These are phyloP conservation scores for Lepiota brunneoincarnata DNA, from an alignment of 768 basidiomycete species.

Conservation along the genomic window DNA sequence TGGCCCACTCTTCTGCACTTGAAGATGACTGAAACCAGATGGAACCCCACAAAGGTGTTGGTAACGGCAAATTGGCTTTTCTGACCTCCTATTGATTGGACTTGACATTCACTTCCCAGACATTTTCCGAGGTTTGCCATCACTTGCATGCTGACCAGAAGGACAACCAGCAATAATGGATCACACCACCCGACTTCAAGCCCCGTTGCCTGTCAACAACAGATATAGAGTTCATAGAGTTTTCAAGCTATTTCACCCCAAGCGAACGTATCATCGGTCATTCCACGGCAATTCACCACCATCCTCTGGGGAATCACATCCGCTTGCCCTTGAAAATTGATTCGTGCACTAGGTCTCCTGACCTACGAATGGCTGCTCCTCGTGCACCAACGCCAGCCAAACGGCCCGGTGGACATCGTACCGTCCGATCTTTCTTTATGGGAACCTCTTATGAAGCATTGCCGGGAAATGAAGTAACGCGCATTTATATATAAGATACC, in stretches of 20 bases:
- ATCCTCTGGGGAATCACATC: neutral
- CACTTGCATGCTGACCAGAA: no score
- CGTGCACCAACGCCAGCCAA: neutral
- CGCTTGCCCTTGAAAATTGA: neutral
- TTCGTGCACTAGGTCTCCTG: neutral
- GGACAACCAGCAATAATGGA: no score
- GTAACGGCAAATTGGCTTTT: neutral
- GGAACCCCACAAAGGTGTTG: neutral
- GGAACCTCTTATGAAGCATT: no score
- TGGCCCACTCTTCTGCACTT: no score
- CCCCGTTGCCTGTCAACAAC: no score
- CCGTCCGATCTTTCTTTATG: neutral
- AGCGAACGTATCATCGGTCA: neutral
- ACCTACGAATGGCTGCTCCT: neutral
- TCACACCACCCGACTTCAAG: no score
- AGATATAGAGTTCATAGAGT: no score
- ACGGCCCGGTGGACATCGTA: neutral
- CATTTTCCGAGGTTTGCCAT: constrained; percentile 11
- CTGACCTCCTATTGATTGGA: neutral
- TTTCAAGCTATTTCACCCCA: no score
- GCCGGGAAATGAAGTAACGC: no score
- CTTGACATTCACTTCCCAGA: constrained; percentile 5
- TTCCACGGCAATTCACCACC: neutral
- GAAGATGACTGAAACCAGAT: no score
- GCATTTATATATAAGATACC: neutral